These are phyloP conservation scores for Schizophyllum amplum DNA, from an alignment of 1,284 basidiomycete species.

Conservation along the genomic window DNA sequence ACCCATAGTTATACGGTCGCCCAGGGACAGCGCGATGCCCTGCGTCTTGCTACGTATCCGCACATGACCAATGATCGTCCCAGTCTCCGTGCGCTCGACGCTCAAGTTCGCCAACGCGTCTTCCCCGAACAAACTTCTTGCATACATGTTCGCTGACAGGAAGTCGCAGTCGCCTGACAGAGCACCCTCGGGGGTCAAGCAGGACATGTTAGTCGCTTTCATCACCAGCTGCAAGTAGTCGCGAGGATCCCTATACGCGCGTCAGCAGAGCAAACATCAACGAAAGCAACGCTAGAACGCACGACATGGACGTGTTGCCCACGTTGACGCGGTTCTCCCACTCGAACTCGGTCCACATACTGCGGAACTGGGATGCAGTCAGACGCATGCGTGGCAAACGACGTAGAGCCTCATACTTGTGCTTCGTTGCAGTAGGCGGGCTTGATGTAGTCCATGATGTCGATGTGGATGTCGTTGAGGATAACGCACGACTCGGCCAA, in stretches of 20 bases:
- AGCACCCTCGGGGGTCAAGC: slow-evolving; percentile 90
- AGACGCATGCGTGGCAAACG: slow-evolving; percentile 8
- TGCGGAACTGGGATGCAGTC: slow-evolving; percentile 88
- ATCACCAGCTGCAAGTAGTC: slow-evolving; percentile 87
- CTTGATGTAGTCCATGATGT: slow-evolving; percentile 99
- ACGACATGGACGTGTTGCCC: slow-evolving; percentile 67
- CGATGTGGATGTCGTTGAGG: slow-evolving; percentile 95
- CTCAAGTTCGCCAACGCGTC: slow-evolving; percentile 96
- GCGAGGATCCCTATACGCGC: slow-evolving; percentile 54
- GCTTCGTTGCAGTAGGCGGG: slow-evolving; percentile 94
- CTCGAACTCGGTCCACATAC: slow-evolving; percentile 98
- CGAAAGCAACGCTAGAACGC: slow-evolving; percentile 18
- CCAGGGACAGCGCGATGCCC: slow-evolving; percentile 90
- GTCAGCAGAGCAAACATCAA: slow-evolving; percentile 7
- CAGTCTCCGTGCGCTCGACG: slow-evolving; percentile 82
- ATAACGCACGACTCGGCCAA: slow-evolving; percentile 86
- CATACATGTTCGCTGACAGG: slow-evolving; percentile 91
- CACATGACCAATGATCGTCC: slow-evolving; percentile 83
- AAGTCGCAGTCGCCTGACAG: slow-evolving; percentile 91
- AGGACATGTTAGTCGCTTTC: slow-evolving; percentile 93
- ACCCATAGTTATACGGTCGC: slow-evolving; percentile 91
- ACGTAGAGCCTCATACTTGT: slow-evolving; percentile 48
- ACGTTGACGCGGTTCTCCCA: slow-evolving; percentile 98
- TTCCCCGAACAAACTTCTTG: slow-evolving; percentile 87
- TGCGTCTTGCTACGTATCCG: slow-evolving; percentile 92